Evolutionary conservation across 176 grass and related monocot genomes (phyloP).

Genomic region (Eleusine indica): DNA sequence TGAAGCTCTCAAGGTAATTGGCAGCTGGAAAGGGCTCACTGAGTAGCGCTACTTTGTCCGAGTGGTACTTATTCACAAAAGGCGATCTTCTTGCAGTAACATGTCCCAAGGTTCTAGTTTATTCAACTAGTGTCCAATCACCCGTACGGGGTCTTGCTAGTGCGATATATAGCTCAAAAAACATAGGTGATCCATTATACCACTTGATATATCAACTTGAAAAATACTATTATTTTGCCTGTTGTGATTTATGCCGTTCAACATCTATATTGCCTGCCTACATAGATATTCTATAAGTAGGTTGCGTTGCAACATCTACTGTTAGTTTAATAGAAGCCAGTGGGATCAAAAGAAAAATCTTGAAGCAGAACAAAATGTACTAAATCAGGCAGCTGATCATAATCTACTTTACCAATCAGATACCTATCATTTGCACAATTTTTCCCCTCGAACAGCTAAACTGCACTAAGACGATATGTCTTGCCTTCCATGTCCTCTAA

Average conservation of each 20-base stretch:
- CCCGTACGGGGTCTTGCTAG: not conserved
- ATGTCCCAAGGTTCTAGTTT: constrained; percentile 26
- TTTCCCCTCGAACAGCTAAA: not conserved
- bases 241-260: constrained; percentile 37
- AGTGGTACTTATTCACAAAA: constrained; percentile 28
- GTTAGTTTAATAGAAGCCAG: not conserved
- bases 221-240: constrained; percentile 28
- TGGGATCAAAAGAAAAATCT: not conserved
- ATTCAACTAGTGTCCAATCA: constrained; percentile 30
- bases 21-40: constrained; percentile 34
- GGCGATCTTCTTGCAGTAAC: constrained; percentile 28
- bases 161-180: not conserved
- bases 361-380: constrained; percentile 1
- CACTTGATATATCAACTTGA: constrained; percentile 34
- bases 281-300: constrained; percentile 21
- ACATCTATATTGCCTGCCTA: constrained; percentile 44
- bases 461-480: constrained; percentile 18
- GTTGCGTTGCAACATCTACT: not conserved
- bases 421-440: not conserved
- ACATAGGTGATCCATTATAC: constrained; percentile 18
- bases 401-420: constrained; percentile 13
- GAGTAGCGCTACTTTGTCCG: constrained; percentile 13
- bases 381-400: constrained; percentile 17
- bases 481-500: constrained; percentile 25
- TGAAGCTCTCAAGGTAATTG: constrained; percentile 42